phyloP scores from a whole-genome alignment of 73 alveolate species.

The Tetrahymena malaccensis region DNA sequence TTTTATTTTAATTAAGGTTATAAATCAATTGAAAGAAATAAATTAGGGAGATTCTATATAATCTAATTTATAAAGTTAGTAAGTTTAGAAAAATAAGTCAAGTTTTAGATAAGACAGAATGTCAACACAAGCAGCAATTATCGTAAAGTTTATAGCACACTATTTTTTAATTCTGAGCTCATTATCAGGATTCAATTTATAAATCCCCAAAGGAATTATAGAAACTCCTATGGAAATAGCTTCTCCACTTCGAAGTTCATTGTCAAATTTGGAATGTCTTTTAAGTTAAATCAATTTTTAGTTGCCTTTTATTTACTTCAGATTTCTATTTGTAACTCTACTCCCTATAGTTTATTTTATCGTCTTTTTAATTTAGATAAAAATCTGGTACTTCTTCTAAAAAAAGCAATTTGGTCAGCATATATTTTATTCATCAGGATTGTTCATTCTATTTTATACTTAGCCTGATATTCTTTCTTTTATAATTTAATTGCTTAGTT shows the following conservation, averaged over 20 bases:
- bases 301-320: background rate
- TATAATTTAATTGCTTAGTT: background rate
- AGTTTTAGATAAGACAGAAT: background rate
- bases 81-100: background rate
- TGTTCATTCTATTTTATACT: background rate
- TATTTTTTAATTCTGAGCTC: background rate
- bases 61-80: background rate
- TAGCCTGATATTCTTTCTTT: background rate
- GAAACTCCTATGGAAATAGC: background rate
- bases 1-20: background rate
- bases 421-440: background rate
- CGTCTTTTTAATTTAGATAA: background rate
- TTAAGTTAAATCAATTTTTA: background rate
- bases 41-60: background rate
- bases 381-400: background rate
- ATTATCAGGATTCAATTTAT: background rate
- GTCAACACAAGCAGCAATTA: background rate
- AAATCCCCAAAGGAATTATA: background rate
- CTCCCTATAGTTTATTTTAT: background rate
- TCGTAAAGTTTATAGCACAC: background rate
- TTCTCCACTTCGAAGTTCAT: background rate
- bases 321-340: background rate
- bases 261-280: background rate
- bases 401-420: background rate
- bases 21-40: background rate